These are phyloP conservation scores for Cladosporium halotolerans DNA, from an alignment of 2,329 filamentous ascomycete species.

Conservation along the genomic window DNA sequence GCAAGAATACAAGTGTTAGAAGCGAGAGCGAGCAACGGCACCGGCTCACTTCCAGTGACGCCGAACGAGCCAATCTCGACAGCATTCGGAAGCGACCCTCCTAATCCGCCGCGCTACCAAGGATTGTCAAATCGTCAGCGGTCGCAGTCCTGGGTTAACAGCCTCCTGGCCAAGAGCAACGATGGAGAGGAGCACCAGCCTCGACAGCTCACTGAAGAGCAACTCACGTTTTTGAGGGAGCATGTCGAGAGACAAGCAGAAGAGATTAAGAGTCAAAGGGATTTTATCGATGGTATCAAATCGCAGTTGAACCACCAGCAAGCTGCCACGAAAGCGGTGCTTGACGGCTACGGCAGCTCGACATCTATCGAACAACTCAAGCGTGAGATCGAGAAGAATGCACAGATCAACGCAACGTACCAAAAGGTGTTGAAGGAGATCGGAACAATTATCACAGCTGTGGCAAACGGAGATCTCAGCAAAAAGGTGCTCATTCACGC, in stretches of 20 bases:
- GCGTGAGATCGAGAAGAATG: slow-evolving; percentile 90
- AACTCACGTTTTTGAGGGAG: slow-evolving; percentile 77
- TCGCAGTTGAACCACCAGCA: slow-evolving; percentile 81
- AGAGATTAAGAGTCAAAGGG: slow-evolving; percentile 78
- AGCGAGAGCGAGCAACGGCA: slow-evolving; percentile 53
- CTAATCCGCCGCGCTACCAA: slow-evolving; percentile 25
- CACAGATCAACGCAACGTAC: slow-evolving; percentile 97
- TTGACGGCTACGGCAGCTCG: slow-evolving; percentile 72
- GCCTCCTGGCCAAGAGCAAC: slow-evolving; percentile 50
- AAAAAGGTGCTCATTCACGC: slow-evolving; percentile 96
- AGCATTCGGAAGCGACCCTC: slow-evolving; percentile 56
- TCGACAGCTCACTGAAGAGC: slow-evolving; percentile 65
- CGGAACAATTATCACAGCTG: slow-evolving; percentile 92
- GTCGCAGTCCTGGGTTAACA: slow-evolving; percentile 43
- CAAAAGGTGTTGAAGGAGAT: slow-evolving; percentile 96
- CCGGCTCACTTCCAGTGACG: slow-evolving; percentile 61
- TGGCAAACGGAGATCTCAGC: slow-evolving; percentile 88
- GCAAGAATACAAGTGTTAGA: slow-evolving; percentile 77
- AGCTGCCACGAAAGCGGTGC: slow-evolving; percentile 72
- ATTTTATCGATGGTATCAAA: slow-evolving; percentile 79
- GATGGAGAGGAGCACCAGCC: slow-evolving; percentile 36
- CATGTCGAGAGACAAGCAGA: slow-evolving; percentile 92
- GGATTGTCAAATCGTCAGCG: slow-evolving; percentile 23
- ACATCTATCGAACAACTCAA: slow-evolving; percentile 88
- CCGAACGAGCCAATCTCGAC: slow-evolving; percentile 59